Percentiles rank a stretch among this genome's conserved stretches.
phyloP scores from a whole-genome alignment of 2,329 filamentous ascomycete species.

The Phaeosphaeriaceae sp. region DNA sequence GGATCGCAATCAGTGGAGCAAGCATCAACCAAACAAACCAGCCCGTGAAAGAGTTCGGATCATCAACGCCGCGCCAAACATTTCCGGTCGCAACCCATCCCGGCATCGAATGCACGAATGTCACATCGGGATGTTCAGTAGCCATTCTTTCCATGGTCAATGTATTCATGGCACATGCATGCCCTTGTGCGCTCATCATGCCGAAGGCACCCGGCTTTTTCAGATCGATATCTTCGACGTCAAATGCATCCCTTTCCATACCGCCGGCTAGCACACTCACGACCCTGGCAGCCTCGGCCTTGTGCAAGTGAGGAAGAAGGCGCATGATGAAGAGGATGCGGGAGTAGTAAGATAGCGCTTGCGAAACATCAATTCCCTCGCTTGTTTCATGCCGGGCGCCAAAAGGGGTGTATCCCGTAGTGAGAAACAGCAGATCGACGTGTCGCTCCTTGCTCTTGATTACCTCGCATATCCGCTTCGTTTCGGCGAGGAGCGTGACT shows the following conservation, averaged over 20 bases:
- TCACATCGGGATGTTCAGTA: neutral
- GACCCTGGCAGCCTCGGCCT: constrained; percentile 1
- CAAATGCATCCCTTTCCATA: neutral
- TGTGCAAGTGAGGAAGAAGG: constrained; percentile 52
- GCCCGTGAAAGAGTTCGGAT: constrained; percentile 1
- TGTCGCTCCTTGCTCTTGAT: constrained; percentile 50
- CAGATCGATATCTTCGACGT: neutral
- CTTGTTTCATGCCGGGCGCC: constrained; percentile 24
- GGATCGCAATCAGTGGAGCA: constrained; percentile 2
- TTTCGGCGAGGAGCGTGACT: constrained; percentile 56
- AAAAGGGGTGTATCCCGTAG: constrained; percentile 55
- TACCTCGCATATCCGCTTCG: constrained; percentile 48
- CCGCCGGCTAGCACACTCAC: neutral
- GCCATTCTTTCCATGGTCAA: neutral
- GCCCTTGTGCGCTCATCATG: neutral
- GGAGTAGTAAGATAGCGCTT: constrained; percentile 54
- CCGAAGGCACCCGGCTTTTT: neutral
- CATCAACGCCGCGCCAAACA: constrained; percentile 6
- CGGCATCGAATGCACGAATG: neutral
- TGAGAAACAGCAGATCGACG: constrained; percentile 57
- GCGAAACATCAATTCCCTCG: constrained; percentile 55
- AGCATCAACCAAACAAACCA: constrained; percentile 7
- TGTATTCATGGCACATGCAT: neutral
- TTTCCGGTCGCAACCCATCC: constrained; percentile 27
- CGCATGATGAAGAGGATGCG: constrained; percentile 53